phyloP scores from a whole-genome alignment of 2,329 filamentous ascomycete genomes.

The Calonectria leucothoes region DNA sequence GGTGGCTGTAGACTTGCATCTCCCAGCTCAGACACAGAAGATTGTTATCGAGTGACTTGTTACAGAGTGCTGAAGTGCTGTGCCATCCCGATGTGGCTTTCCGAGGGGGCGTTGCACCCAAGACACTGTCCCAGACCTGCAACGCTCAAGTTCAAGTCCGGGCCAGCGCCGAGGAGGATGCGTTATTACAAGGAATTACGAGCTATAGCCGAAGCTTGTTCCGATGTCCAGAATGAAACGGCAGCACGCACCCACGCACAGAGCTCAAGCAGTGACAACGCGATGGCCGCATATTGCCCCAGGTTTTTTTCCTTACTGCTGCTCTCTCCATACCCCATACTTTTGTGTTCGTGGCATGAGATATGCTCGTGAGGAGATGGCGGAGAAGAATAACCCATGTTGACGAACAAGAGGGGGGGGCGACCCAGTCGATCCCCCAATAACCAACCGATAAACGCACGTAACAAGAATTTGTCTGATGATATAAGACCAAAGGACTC shows the following conservation, averaged over 20 bases:
- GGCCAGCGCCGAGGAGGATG: neutral
- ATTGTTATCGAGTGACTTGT: conserved; percentile 16
- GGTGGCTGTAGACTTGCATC: neutral
- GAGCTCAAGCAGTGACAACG: neutral
- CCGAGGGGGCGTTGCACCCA: neutral
- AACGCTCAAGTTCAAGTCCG: neutral
- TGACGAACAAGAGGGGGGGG: conserved; percentile 20
- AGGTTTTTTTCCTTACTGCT: conserved; percentile 4
- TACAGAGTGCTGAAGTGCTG: neutral
- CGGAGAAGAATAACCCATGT: conserved; percentile 3
- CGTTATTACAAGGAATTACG: conserved; percentile 4
- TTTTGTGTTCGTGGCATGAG: neutral
- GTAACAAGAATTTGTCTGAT: conserved; percentile 11
- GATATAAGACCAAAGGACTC: conserved; percentile 5
- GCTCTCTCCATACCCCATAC: conserved; percentile 6
- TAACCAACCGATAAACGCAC: neutral
- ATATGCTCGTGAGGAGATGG: conserved; percentile 9
- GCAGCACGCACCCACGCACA: neutral
- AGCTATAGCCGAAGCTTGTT: conserved; percentile 17
- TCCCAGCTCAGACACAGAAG: neutral
- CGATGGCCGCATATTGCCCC: conserved; percentile 16
- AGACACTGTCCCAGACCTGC: conserved; percentile 1
- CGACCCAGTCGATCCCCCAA: conserved; percentile 13
- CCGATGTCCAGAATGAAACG: neutral
- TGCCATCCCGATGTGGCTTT: conserved; percentile 5